phyloP scores from a whole-genome alignment of 768 basidiomycete genomes.

The Nidula microcarpa region DNA sequence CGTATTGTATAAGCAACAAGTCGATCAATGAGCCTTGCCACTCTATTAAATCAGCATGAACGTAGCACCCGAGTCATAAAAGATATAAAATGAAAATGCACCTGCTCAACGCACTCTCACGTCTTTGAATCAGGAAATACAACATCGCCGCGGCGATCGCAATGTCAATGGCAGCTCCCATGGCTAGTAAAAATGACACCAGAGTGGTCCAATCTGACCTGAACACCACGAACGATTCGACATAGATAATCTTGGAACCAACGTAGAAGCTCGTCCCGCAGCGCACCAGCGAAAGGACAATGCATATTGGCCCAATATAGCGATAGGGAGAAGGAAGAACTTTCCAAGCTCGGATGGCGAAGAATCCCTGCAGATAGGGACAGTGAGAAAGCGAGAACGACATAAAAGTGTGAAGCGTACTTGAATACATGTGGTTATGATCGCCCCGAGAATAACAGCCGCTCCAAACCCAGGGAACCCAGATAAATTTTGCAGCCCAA shows the following conservation, averaged over 20 bases:
- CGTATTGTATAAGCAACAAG: neutral
- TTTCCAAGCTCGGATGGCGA: neutral
- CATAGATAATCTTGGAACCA: neutral
- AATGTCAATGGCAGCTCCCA: neutral
- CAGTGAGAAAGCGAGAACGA: neutral
- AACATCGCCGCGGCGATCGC: neutral
- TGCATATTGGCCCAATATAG: neutral
- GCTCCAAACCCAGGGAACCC: slow-evolving; percentile 15
- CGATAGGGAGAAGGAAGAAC: neutral
- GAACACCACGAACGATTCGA: neutral
- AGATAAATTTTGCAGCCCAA: slow-evolving; percentile 14
- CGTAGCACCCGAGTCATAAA: neutral
- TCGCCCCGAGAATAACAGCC: slow-evolving; percentile 19
- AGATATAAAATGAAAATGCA: neutral
- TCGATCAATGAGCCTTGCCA: neutral
- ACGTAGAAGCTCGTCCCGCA: neutral
- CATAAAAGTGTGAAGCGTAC: slow-evolving; percentile 10
- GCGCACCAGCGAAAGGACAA: neutral
- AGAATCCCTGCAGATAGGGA: neutral
- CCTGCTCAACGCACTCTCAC: neutral
- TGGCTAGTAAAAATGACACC: neutral
- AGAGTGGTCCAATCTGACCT: neutral
- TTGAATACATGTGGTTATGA: slow-evolving; percentile 25
- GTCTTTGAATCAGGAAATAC: neutral
- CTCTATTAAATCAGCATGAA: neutral